Base-by-base conservation (phyloP, 441 rosid species). In the Raphanus hybrid region DNA sequence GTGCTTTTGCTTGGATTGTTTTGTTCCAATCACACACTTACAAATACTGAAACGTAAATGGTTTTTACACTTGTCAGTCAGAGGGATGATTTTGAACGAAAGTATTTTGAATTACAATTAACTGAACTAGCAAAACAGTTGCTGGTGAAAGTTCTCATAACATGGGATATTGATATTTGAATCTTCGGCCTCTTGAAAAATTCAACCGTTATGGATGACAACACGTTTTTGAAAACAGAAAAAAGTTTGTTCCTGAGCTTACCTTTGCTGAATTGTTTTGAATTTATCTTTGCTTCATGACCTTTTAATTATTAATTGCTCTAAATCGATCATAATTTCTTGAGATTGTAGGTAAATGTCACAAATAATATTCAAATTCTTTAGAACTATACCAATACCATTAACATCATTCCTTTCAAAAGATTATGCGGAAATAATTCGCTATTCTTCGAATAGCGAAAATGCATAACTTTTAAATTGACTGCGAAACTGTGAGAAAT, bases 1-100 rank as follows among this genome's bases (percentile, higher is more conserved):
- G 43, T 67, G 48, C 9, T 27, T 67, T 18, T 32, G 61, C 48
- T 67, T 67, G 61, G 78, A 43, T 67, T 11, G 32, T 58, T 43
- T 58, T 43, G 29, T 4, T 34, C 59, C 34, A 66, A 37, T 48
- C 45, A 58, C 41, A 10, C 10, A 3, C 11, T 26, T 1, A 10
- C 26, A 39, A 41, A 74, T 18, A 39, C 10, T 37, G 45, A 58
- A 15, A 11, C 58, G 29, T 55, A 41, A 55, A 15, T 7, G 58
- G 70, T 52, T 52, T 23, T 23, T 23, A 23, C 26, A 23, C 26
- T 23, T 0, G 26, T 23, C 26, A 23, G 26, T 23, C 26, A 0
- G 26, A 16, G 10, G 59, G 20, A 16, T 54, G 3, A 16, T 54
- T 15, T 16, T 37, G 26, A 54, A 15, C 59, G 20, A 16, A 8